Evolutionary conservation across 1,139 yeast genomes (phyloP).

Genomic region (Protomyces inundatus): DNA sequence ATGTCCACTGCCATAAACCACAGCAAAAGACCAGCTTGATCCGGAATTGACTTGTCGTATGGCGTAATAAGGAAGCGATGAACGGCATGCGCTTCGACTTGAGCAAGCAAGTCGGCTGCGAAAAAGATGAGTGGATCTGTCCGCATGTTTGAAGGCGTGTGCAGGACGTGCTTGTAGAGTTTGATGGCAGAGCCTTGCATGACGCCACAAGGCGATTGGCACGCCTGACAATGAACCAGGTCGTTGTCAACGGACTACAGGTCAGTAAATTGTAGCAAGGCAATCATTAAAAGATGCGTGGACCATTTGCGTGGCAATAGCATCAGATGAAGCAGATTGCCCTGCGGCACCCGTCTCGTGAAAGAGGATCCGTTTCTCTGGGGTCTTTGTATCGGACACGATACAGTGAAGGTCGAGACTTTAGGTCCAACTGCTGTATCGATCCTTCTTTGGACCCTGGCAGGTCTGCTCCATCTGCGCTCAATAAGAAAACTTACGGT

Average conservation of each 20-base stretch:
- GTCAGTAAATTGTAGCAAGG: neutral
- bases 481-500: neutral
- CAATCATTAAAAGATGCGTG: too few relatives aligned
- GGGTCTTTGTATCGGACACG: slow-evolving; percentile 20
- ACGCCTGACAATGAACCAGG: neutral
- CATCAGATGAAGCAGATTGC: neutral
- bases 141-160: neutral
- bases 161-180: neutral
- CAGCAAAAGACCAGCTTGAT: neutral
- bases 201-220: neutral
- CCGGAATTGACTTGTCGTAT: neutral
- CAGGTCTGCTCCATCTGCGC: neutral
- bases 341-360: neutral
- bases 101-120: slow-evolving; percentile 5
- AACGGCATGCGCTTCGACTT: slow-evolving; percentile 2
- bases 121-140: neutral
- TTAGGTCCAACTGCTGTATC: neutral
- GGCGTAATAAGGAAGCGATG: slow-evolving; percentile 3
- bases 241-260: neutral
- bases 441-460: neutral
- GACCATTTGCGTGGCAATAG: neutral
- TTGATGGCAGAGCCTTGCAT: neutral
- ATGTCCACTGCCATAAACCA: slow-evolving; percentile 19
- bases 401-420: neutral
- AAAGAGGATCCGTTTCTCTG: neutral